Base-by-base conservation (phyloP, 768 basidiomycete species). In the Mrakia frigida region DNA sequence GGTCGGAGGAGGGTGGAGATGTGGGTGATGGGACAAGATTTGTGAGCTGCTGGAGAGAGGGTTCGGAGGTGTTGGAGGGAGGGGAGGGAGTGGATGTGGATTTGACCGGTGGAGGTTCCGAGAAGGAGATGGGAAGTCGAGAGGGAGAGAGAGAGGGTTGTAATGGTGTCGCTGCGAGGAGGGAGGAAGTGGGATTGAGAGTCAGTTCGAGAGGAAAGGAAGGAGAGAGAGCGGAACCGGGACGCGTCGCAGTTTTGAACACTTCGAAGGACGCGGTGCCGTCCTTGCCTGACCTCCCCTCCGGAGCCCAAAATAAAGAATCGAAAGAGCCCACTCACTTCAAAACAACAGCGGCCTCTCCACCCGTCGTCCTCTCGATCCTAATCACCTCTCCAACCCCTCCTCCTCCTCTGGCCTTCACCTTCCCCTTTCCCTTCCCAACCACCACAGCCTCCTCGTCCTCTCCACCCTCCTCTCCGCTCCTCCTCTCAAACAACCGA, bases 21-120 rank as follows among this genome's bases (percentile, higher is more conserved):
- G 82, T 89, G 86, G 23, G 92, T 89, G 82, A 98, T 89, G 43
- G 88, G 76, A 83, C 79, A 88, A 82, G 61, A 88, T 88, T 79
- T 78, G 89, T 90, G 82, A 88, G 90, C 74, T 7, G 84, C 82
- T 0, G 83, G 80, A 23, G 79, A 53, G 79, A 98, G 89, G 37
- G 91, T 90, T 65, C 94, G 91, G 37, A 97, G 85, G 39, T 89
- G 88, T 81, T 98, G 95, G 81, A 94, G 92, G 0, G 96, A 96
- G 2, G 92, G 89, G 41, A 96, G 87, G 78, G 97, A 92, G 82
- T 94, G 93, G 53, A 94, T 83, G 75, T 92, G 87, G 70, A 98
- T 87, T 18, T 88, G 81, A 3, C 93, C 93, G 2, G 87, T 83
- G 3, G 87, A 82, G 0, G 93, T 95, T 31, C 96, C 94, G 43